Evolutionary conservation across 2,329 filamentous ascomycete genomes (phyloP), one percentile per base, ranked within the genome.

Genomic region (Ambrosiella cleistominuta): DNA sequence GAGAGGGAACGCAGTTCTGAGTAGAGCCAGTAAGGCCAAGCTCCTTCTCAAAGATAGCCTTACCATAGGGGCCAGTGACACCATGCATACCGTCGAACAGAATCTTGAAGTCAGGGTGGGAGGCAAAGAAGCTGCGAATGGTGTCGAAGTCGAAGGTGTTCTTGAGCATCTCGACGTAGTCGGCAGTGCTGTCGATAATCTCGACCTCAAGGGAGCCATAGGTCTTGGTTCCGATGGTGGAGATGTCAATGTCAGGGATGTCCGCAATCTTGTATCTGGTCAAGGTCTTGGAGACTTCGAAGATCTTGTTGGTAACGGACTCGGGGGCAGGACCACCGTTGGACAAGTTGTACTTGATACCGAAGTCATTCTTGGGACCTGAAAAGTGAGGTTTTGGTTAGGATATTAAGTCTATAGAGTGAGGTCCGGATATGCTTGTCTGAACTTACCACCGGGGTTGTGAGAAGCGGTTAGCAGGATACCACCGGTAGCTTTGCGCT

Each of bases 291-390:
- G 91, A 91, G 62, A 83, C 82, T 66, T 91, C 88, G 75, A 81
- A 97, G 70, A 98, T 97, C 76, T 95, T 95, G 82, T 98, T 94
- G 64, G 93, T 98, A 64, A 98, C 88, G 57, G 86, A 85, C 72
- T 98, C 93, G 60, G 93, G 93, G 59, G 93, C 93, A 49, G 93
- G 93, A 59, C 90, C 93, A 66, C 93, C 93, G 68, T 98, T 97
- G 70, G 88, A 78, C 61, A 98, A 78, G 78, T 98, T 98, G 81
- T 98, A 98, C 77, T 98, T 98, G 83, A 98, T 98, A 66, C 93
- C 93, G 66, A 98, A 98, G 73, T 98, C 93, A 70, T 93, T 86
- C 65, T 81, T 85, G 62, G 93, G 93, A 56, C 90, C 88, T 95
- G 39, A 19, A 17, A 13, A 39, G 45, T 51, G 19, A 9, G 15